phyloP scores from a whole-genome alignment of 306 rosid genomes.

The Prunus campanulata region DNA sequence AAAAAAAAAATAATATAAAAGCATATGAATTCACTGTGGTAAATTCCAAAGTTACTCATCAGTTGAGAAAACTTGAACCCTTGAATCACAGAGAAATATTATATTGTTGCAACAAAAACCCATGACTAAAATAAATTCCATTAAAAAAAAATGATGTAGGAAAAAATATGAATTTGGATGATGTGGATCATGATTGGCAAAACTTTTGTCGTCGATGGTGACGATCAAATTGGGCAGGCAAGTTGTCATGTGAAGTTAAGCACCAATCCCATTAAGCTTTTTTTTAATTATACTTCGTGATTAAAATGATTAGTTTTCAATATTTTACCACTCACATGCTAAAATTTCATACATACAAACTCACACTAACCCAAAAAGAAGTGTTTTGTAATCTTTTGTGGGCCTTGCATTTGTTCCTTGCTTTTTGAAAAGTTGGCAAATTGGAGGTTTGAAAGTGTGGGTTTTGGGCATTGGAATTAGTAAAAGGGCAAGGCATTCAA shows the following conservation, averaged over 20 bases:
- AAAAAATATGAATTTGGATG: conserved; percentile 10
- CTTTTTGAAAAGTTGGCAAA: conserved; percentile 69
- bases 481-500: conserved; percentile 57
- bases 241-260: conserved; percentile 48
- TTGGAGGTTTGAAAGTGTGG: conserved; percentile 63
- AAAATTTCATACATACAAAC: conserved; percentile 21
- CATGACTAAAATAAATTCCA: background rate
- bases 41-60: too few relatives aligned
- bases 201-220: conserved; percentile 13
- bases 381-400: conserved; percentile 30
- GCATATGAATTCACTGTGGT: too few relatives aligned
- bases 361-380: conserved; percentile 42
- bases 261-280: conserved; percentile 54
- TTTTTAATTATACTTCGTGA: conserved; percentile 31
- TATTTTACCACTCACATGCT: conserved; percentile 44
- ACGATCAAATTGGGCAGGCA: conserved; percentile 26
- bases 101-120: background rate
- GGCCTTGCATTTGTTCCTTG: conserved; percentile 28
- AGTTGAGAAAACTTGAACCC: too few relatives aligned
- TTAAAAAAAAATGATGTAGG: background rate
- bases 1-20: too few relatives aligned
- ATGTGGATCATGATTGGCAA: conserved; percentile 19
- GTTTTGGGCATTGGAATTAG: conserved; percentile 65
- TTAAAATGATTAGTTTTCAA: conserved; percentile 58
- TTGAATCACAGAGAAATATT: too few relatives aligned